Evolutionary conservation across 306 rosid species (phyloP), one percentile per base, ranked within the genome.

Genomic region (Parietaria judaica): DNA sequence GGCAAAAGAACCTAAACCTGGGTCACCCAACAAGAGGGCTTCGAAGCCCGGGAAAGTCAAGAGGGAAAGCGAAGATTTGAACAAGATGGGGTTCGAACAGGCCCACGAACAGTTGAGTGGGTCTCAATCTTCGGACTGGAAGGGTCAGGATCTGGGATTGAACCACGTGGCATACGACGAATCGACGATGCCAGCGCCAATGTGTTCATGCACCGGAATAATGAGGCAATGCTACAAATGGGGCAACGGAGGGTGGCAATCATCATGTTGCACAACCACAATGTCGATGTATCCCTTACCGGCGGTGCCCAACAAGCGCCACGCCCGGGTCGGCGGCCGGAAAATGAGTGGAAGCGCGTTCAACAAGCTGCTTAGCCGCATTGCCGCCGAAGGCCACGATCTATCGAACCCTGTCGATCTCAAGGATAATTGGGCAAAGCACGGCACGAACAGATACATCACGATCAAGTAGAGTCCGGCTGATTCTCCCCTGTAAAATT

Each of bases 241-340:
- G 99, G 97, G 99, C 3, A 86, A 86, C 71, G 99, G 99, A 14
- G 99, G 99, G 23, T 92, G 99, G 99, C 99, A 92, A 51, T 92
- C 99, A 64, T 89, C 99, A 6, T 88, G 96, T 66, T 92, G 99
- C 76, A 92, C 99, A 1, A 92, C 99, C 37, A 81, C 88, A 47
- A 65, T 92, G 66, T 92, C 96, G 17, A 77, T 86, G 86, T 86
- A 92, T 76, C 99, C 99, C n/a, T 70, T 92, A 31, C 99, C 99
- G 0, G 86, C 95, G 0, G 94, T 92, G 56, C 99, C 99, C n/a
- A 88, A 94, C 83, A 94, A 94, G 75, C 79, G 94, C 58, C 99
- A 94, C 59, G 94, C 99, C 4, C 80, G 97, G 35, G 83, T 94
- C 1, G 97, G 99, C 5, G 99, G 99, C 50, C 81, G 99, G 3